Evolutionary conservation across 306 rosid genomes (phyloP).

Genomic region (Medicago lupulina): DNA sequence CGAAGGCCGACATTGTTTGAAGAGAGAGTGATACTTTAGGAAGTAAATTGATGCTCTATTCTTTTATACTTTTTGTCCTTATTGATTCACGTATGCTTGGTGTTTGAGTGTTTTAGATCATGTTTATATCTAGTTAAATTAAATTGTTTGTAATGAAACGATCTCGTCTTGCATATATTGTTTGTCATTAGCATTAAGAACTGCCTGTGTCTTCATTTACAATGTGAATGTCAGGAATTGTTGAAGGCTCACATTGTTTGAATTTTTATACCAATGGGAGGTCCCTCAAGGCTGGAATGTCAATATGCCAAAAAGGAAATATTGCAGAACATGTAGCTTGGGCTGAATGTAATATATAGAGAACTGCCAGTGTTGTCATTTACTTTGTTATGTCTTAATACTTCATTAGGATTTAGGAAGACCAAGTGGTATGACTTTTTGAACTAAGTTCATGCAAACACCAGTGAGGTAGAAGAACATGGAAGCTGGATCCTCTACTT

Average conservation of each 20-base stretch:
- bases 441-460: conserved; percentile 3
- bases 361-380: conserved; percentile 2
- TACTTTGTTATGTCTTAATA: background rate
- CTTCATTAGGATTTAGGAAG: conserved; percentile 5
- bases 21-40: too few species aligned
- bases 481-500: background rate
- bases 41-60: too few species aligned
- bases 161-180: conserved; percentile 21
- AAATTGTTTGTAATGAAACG: conserved; percentile 9
- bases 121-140: conserved; percentile 17
- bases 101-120: conserved; percentile 16
- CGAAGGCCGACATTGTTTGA: background rate
- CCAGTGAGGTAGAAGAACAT: conserved; percentile 18
- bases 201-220: too few species aligned
- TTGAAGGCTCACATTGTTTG: background rate
- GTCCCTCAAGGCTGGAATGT: background rate
- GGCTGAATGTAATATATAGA: background rate
- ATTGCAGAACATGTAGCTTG: conserved; percentile 8
- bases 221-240: background rate
- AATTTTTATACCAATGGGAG: background rate
- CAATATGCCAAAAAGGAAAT: conserved; percentile 22
- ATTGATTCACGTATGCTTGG: background rate
- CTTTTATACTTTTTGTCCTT: background rate
- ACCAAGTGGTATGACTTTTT: conserved; percentile 18
- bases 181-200: background rate